Conservation (phyloP, 495 filamentous ascomycete genomes). For the Daldinia vernicosa region DNA sequence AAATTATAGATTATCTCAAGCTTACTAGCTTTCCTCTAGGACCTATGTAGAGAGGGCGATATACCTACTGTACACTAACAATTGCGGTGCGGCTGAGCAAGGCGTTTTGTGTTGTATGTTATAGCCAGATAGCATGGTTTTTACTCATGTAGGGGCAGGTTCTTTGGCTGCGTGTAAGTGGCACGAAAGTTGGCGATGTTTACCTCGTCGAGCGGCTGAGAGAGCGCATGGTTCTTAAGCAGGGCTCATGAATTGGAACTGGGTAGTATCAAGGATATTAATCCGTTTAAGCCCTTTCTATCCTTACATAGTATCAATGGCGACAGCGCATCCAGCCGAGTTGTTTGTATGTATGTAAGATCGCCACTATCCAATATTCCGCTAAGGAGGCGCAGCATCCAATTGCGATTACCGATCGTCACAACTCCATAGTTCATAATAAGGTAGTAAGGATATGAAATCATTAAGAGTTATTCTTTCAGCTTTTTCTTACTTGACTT, state of each 20-base stretch:
- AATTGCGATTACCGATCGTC: not conserved
- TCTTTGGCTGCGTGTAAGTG: not conserved
- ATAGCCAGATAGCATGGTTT: not conserved
- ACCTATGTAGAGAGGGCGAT: too few species aligned
- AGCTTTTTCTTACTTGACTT: not conserved
- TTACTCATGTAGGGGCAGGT: not conserved
- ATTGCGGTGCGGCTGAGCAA: not conserved
- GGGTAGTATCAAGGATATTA: not conserved
- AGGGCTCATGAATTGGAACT: not conserved
- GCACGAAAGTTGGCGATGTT: not conserved
- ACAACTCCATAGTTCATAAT: not conserved
- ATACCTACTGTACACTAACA: too few species aligned
- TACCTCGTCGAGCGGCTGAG: not conserved
- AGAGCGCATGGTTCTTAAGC: not conserved
- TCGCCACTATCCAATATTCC: not conserved
- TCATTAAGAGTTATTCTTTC: not conserved
- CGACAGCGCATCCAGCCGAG: not conserved
- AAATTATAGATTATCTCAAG: not conserved
- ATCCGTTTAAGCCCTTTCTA: not conserved
- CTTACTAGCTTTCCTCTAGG: too few species aligned
- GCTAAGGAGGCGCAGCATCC: slow-evolving; percentile 1
- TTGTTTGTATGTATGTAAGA: not conserved
- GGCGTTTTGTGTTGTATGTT: not conserved
- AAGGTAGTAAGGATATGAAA: not conserved
- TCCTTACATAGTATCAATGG: not conserved